Evolutionary conservation across 805 yeast species (phyloP), one percentile per base, ranked within the genome.

Genomic region (Candida hungchunana): DNA sequence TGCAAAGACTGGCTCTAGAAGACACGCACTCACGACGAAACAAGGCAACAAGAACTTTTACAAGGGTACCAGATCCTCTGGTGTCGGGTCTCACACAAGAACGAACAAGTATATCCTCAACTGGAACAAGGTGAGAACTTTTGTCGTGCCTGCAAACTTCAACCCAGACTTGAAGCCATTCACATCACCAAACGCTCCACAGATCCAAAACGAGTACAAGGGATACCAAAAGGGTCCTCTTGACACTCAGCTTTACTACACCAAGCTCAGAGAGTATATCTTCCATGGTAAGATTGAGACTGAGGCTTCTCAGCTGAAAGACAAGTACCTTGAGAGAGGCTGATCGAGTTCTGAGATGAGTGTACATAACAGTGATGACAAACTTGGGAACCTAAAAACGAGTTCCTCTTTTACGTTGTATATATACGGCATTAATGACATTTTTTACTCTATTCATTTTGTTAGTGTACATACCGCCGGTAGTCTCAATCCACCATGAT

Each of bases 61-160:
- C 66, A 93, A 93, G 61, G 99, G 99, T 68, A 93, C 97, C 16
- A 76, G 97, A 40, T 85, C 98, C 5, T 75, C 95, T 4, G 97
- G 97, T 60, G 77, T 87, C 44, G 99, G 99, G 58, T 70, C 68
- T 35, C 77, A 81, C 55, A 82, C 93, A 36, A 67, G 70, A 23
- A 71, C 69, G 42, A 97, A 95, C 36, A 73, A 75, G 16, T 93
- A 87, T 60, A 66, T 75, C 6, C 74, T 93, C 43, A 73, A 85
- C 63, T 90, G 95, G 86, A 61, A 63, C 29, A 87, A 81, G 55
- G 97, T 90, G 20, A 73, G 96, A 52, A 87, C 97, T 0, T 93
- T 80, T 61, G 95, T 85, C 3, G 87, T 79, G 8, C 98, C 98
- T 12, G 49, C 51, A 8, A 51, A 55, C 53, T 57, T 53, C 45